Conservation (phyloP, 352 stramenopile genomes). For the Pythium sukuiense region DNA sequence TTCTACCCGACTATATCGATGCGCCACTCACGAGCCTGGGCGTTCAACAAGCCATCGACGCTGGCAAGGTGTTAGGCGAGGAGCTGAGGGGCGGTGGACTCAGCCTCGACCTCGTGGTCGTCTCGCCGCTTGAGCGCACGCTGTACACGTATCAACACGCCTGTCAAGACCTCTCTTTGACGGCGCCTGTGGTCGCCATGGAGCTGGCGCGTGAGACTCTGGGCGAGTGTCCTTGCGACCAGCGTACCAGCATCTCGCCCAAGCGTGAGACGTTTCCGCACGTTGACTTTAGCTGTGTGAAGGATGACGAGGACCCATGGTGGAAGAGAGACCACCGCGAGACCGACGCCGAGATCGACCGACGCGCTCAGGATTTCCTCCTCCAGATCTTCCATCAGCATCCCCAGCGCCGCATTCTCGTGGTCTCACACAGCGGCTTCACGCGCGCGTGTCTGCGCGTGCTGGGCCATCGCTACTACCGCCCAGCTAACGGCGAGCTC, state of each 20-base stretch:
- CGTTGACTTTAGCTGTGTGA: slow-evolving; percentile 51
- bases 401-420: slow-evolving; percentile 39
- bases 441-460: slow-evolving; percentile 57
- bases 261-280: slow-evolving; percentile 45
- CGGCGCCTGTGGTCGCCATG: slow-evolving; percentile 49
- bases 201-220: slow-evolving; percentile 66
- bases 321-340: slow-evolving; percentile 59
- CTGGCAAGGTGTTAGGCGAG: slow-evolving; percentile 38
- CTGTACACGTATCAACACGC: slow-evolving; percentile 57
- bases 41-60: slow-evolving; percentile 36
- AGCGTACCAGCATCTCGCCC: slow-evolving; percentile 39
- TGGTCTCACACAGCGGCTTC: slow-evolving; percentile 73
- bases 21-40: slow-evolving; percentile 51
- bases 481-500: slow-evolving; percentile 64
- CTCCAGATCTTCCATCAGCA: slow-evolving; percentile 41
- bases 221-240: slow-evolving; percentile 64
- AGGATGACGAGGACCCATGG: slow-evolving; percentile 51
- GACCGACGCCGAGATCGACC: slow-evolving; percentile 58
- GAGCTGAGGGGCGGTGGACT: slow-evolving; percentile 48
- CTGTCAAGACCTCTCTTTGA: slow-evolving; percentile 27
- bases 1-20: slow-evolving; percentile 53
- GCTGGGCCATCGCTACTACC: slow-evolving; percentile 65
- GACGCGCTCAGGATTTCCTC: slow-evolving; percentile 49
- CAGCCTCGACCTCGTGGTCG: slow-evolving; percentile 53
- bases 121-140: slow-evolving; percentile 69